These are phyloP conservation scores for Teratosphaeria epicoccoides DNA, from an alignment of 2,329 filamentous ascomycete species.

Conservation along the genomic window DNA sequence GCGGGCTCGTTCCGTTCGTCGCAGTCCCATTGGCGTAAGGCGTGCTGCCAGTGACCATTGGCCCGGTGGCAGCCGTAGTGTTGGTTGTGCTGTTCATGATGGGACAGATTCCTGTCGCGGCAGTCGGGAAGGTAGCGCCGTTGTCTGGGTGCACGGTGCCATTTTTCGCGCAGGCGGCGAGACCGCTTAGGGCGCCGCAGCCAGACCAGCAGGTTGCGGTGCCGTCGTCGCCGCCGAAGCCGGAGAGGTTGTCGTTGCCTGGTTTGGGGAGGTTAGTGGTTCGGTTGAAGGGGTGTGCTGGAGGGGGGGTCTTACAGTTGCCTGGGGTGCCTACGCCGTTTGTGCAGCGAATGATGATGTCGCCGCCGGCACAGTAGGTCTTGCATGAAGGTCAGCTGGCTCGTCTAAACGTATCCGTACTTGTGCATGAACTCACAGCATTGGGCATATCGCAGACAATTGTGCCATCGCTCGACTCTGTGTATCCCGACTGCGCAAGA, in stretches of 20 bases:
- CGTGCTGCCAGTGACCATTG: not conserved
- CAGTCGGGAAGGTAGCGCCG: not conserved
- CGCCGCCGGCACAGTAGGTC: slow-evolving; percentile 2
- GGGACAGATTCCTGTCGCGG: not conserved
- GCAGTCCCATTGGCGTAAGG: not conserved
- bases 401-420: too few relatives aligned
- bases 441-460: slow-evolving; percentile 2
- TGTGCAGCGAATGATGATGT: slow-evolving; percentile 7
- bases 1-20: not conserved
- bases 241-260: slow-evolving; percentile 6
- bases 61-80: not conserved
- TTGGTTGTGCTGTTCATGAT: not conserved
- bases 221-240: not conserved
- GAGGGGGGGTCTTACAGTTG: not conserved
- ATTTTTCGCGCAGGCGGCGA: slow-evolving; percentile 4
- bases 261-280: not conserved
- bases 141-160: slow-evolving; percentile 3
- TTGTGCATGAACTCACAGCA: not conserved
- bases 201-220: not conserved
- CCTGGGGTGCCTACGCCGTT: slow-evolving; percentile 2
- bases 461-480: not conserved
- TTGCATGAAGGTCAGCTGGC: too few relatives aligned
- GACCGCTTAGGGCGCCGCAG: slow-evolving; percentile 1
- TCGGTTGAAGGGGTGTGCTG: not conserved
- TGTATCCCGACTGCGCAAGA: not conserved